phyloP scores from a whole-genome alignment of 164 flowering plant genomes.

The Chimonanthus salicifolius region DNA sequence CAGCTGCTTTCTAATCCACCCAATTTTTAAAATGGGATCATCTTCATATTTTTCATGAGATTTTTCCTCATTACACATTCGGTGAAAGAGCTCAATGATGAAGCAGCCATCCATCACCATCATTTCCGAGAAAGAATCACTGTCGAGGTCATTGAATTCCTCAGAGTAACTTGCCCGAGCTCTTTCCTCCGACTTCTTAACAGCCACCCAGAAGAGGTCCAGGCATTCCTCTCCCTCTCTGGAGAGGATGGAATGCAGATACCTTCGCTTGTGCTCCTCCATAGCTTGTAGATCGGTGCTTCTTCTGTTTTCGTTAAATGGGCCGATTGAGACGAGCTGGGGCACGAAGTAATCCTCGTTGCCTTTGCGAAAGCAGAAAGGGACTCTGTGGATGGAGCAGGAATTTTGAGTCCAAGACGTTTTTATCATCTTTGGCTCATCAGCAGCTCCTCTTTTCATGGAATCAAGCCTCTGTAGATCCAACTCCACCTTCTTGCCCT shows the following conservation, averaged over 20 bases:
- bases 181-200: not conserved
- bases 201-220: no score
- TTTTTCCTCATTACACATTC: not conserved
- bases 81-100: conserved; percentile 3
- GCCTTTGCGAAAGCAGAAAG: not conserved
- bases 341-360: not conserved
- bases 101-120: conserved; percentile 11
- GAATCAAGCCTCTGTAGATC: not conserved
- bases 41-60: no score
- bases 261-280: conserved; percentile 6
- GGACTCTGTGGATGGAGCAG: conserved; percentile 2
- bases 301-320: not conserved
- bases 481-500: no score
- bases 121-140: conserved; percentile 2
- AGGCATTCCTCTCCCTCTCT: not conserved
- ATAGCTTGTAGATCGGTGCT: not conserved
- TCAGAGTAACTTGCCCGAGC: not conserved
- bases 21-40: not conserved
- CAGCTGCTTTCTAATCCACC: not conserved
- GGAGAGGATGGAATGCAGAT: not conserved
- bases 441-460: not conserved
- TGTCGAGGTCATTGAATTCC: not conserved
- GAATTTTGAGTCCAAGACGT: not conserved
- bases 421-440: not conserved
- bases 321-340: conserved; percentile 9